phyloP scores from a whole-genome alignment of 139 green algal species.

The Trebouxia sp. region DNA sequence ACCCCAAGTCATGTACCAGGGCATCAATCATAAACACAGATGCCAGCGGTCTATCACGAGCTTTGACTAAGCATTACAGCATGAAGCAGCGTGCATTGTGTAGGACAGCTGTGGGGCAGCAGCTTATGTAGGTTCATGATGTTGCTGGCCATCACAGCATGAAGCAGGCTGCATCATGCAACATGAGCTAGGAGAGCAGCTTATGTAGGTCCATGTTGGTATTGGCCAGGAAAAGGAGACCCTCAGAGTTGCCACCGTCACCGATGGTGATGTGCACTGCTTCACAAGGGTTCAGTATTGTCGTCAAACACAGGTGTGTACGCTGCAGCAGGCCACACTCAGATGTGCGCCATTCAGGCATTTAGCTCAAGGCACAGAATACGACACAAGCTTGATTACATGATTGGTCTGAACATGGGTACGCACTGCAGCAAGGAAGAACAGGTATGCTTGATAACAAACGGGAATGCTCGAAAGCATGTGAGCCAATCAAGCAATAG shows the following conservation, averaged over 20 bases:
- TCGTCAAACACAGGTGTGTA: too few species aligned
- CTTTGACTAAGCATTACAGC: background rate
- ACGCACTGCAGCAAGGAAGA: background rate
- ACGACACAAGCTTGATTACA: background rate
- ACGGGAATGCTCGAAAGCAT: slow-evolving; percentile 6
- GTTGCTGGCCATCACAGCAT: slow-evolving; percentile 5
- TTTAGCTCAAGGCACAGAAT: slow-evolving; percentile 1
- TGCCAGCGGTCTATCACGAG: background rate
- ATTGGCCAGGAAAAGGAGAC: background rate
- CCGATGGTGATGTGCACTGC: too few species aligned
- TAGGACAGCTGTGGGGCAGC: background rate
- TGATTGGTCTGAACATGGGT: slow-evolving; percentile 6
- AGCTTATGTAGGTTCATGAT: background rate
- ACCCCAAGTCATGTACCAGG: background rate
- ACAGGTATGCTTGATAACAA: slow-evolving; percentile 1
- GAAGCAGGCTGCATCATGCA: slow-evolving; percentile 7
- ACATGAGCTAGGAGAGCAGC: background rate
- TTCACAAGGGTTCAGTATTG: too few species aligned
- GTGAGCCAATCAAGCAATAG: slow-evolving; percentile 1
- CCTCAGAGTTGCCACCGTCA: too few species aligned
- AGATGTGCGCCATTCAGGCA: slow-evolving; percentile 3
- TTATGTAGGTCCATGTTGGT: slow-evolving; percentile 1
- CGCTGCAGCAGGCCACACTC: background rate
- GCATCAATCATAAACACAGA: slow-evolving; percentile 4
- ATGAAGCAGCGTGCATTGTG: slow-evolving; percentile 3